Base-by-base conservation (phyloP, 2,329 filamentous ascomycete genomes). In the Torrubiellomyces zombiae region DNA sequence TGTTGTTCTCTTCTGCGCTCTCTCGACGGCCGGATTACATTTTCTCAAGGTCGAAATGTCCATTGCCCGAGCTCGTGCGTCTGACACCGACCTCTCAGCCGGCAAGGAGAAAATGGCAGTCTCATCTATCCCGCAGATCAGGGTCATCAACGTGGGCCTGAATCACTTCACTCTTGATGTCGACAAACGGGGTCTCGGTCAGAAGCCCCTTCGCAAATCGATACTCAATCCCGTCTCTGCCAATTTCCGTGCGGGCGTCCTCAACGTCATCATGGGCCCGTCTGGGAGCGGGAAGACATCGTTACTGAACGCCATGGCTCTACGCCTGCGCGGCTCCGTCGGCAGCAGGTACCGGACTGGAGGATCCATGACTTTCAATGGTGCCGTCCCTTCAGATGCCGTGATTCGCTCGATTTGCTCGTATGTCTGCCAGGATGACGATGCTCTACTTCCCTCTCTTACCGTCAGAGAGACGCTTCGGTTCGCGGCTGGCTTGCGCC, bases 231-330 rank as follows among this genome's bases (percentile, higher is more conserved):
- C 75, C 0, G 59, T 83, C 9, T 71, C 61, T 2, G 56, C 75
- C 0, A 67, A 63, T 0, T 83, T 85, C 35, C 59, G 67, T 23
- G 65, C 78, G 0, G 75, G 76, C 1, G 55, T 64, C 9, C 43
- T 85, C 9, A 83, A 83, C 33, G 63, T 82, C 14, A 78, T 85
- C 34, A 82, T 83, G 76, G 78, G 78, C 0, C 78, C 78, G 0
- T 81, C 75, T 0, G 78, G 78, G 0, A 75, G 69, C 22, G 78
- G 78, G 1, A 85, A 85, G 45, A 82, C 76, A 0, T 77, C 74
- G 0, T 53, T 82, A 1, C 55, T 83, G 8, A 82, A 80, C 39
- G 62, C 72, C 2, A 76, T 85, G 63, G 75, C 78, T 1, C 53
- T 70, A 3, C 59, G 78, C 10, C 50, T 83, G 4, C 65, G 68